Conservation (phyloP, 169 alveolate species). For the Plasmodium vinckei region DNA sequence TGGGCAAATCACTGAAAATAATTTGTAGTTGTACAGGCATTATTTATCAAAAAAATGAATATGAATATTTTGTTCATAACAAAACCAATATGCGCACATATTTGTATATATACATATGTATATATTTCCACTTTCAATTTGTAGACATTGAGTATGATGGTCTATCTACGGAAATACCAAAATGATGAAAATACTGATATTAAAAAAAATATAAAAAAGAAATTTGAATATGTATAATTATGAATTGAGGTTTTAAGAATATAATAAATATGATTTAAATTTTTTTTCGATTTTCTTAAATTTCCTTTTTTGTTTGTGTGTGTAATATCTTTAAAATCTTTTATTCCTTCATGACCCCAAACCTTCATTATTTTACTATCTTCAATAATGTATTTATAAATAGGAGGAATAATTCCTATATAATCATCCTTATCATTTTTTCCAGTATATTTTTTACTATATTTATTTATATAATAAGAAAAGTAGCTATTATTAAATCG, state of each 20-base stretch:
- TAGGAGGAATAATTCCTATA: slow-evolving; percentile 72
- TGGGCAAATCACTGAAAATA: no score
- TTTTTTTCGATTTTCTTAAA: slow-evolving; percentile 6
- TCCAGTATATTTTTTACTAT: not conserved
- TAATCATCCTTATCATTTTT: not conserved
- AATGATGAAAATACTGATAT: slow-evolving; percentile 40
- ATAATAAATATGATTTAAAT: slow-evolving; percentile 23
- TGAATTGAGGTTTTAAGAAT: slow-evolving; percentile 20
- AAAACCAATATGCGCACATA: slow-evolving; percentile 3
- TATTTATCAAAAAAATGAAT: no score
- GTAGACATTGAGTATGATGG: not conserved
- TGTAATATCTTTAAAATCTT: not conserved
- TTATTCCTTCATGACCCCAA: not conserved
- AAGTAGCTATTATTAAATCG: no score
- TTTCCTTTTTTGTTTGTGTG: not conserved
- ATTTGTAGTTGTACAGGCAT: no score
- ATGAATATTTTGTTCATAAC: not conserved
- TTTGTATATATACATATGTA: not conserved
- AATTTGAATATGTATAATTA: slow-evolving; percentile 37
- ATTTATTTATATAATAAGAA: no score
- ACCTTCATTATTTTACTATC: slow-evolving; percentile 28
- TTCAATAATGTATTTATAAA: slow-evolving; percentile 47
- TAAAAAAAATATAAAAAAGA: slow-evolving; percentile 44
- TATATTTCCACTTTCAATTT: not conserved
- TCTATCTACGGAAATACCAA: slow-evolving; percentile 22